Base-by-base conservation (phyloP, 176 grass and related monocot genomes). In the Saccharum officinarum region DNA sequence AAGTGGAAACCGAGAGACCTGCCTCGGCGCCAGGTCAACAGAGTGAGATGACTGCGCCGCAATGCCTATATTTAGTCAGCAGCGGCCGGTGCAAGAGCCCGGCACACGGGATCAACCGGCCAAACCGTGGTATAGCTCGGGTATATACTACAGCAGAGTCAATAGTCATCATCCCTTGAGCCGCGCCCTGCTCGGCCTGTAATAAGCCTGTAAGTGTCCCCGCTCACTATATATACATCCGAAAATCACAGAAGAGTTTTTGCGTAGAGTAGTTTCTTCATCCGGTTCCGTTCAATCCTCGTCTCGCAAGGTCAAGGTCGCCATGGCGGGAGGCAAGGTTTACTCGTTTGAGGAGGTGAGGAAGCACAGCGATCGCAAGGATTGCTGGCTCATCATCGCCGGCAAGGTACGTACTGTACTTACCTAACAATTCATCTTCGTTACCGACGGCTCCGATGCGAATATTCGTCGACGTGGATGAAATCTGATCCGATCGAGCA, bases 361-460 rank as follows among this genome's bases (percentile, higher is more conserved):
- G 17, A 85, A 87, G 89, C 94, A 97, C 92, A 80, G n/a, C 11
- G 52, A 62, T 0, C 34, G 87, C 8, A 83, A 94, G 44, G 94
- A 97, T 77, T 97, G 94, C 88, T 97, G 94, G 94, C 71, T 97
- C 79, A 59, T 97, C 89, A 90, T 97, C 87, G 57, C 57, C 39
- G 92, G 92, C 64, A 97, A 97, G 92, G 94, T 95, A 63, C 62
- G 0, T 52, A 13, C 44, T 45, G 2, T 4, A 52, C 45, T 49
- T 20, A 55, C 52, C 0, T 20, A 33, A 3, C 39, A 1, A 72
- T 77, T 50, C 11, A 10, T 85, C 34, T 22, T 65, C 65, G 67
- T 75, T 67, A 10, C 17, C 82, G 8, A 16, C n/a, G 26, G 1
- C 9, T 20, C 59, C 11, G 12, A 15, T 7, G 34, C 38, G 31